phyloP scores from a whole-genome alignment of 1,284 basidiomycete genomes.

The Grifola frondosa region DNA sequence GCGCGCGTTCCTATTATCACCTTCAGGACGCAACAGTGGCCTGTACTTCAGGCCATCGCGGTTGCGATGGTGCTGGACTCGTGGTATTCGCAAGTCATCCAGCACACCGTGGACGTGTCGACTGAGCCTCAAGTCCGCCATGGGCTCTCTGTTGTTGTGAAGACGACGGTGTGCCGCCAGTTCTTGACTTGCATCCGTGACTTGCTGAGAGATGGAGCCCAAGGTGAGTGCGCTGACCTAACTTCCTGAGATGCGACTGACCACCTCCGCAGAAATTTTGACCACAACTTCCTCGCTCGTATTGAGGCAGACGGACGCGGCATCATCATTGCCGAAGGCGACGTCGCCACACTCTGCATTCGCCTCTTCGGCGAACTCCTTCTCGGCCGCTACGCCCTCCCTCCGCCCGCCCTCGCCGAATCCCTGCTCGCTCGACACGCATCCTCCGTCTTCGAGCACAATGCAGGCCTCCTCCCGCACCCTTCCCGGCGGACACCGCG shows the following conservation, averaged over 20 bases:
- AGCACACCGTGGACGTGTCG: slow-evolving; percentile 33
- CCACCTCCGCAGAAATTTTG: slow-evolving; percentile 36
- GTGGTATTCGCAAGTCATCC: slow-evolving; percentile 42
- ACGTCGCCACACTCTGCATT: slow-evolving; percentile 51
- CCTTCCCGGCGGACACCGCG: slow-evolving; percentile 47
- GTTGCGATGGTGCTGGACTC: slow-evolving; percentile 45
- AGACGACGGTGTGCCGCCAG: slow-evolving; percentile 50
- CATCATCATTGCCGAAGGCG: slow-evolving; percentile 49
- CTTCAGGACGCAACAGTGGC: slow-evolving; percentile 59
- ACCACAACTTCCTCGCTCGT: slow-evolving; percentile 51
- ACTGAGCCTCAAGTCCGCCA: slow-evolving; percentile 44
- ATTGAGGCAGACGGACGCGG: slow-evolving; percentile 33
- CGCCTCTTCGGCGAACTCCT: slow-evolving; percentile 53
- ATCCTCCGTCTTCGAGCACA: slow-evolving; percentile 36
- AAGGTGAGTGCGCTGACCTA: slow-evolving; percentile 33
- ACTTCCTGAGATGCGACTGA: not conserved
- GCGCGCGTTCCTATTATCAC: slow-evolving; percentile 45
- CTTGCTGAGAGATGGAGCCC: slow-evolving; percentile 55
- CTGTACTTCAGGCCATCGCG: slow-evolving; percentile 46
- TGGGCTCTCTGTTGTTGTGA: slow-evolving; percentile 48
- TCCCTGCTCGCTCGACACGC: slow-evolving; percentile 49
- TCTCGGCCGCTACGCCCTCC: slow-evolving; percentile 42
- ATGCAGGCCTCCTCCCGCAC: slow-evolving; percentile 34
- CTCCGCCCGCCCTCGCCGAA: slow-evolving; percentile 39
- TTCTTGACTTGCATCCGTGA: slow-evolving; percentile 46